These are phyloP conservation scores for Tetraselmis chui DNA, from an alignment of 139 green algal genomes.

Conservation along the genomic window DNA sequence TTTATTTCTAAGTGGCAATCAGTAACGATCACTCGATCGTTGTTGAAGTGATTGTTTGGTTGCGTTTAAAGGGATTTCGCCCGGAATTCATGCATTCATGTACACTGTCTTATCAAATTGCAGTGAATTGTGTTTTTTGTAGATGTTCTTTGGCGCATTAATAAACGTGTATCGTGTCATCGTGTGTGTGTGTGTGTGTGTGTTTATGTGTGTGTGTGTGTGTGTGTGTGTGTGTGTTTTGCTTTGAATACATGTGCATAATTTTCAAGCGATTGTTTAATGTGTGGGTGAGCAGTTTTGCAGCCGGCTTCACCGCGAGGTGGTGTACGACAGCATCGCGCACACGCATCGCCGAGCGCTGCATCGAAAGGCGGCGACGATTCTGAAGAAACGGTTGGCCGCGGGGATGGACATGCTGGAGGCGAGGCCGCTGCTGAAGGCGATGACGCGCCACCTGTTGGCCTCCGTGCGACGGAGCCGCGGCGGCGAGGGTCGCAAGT, in stretches of 20 bases:
- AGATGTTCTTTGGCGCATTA: no score
- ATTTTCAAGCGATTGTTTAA: no score
- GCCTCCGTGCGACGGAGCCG: not conserved
- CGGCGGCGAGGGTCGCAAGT: not conserved
- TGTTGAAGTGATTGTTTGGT: no score
- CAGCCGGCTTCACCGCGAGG: not conserved
- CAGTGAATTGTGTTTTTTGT: not conserved
- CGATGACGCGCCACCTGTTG: not conserved
- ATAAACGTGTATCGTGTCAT: no score
- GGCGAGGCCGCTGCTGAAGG: not conserved
- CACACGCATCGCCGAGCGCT: not conserved
- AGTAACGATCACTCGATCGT: no score
- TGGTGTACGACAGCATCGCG: not conserved
- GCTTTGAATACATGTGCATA: no score
- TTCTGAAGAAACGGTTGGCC: not conserved
- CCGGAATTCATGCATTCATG: no score
- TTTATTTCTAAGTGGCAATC: no score
- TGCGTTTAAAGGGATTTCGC: no score
- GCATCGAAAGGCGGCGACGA: not conserved
- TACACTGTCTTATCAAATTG: not conserved
- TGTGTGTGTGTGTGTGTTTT: no score
- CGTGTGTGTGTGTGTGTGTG: no score
- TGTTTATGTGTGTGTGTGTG: no score
- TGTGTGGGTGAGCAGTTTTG: not conserved
- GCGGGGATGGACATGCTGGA: not conserved